Conservation (phyloP, 768 basidiomycete species). For the Podaxis sp. region DNA sequence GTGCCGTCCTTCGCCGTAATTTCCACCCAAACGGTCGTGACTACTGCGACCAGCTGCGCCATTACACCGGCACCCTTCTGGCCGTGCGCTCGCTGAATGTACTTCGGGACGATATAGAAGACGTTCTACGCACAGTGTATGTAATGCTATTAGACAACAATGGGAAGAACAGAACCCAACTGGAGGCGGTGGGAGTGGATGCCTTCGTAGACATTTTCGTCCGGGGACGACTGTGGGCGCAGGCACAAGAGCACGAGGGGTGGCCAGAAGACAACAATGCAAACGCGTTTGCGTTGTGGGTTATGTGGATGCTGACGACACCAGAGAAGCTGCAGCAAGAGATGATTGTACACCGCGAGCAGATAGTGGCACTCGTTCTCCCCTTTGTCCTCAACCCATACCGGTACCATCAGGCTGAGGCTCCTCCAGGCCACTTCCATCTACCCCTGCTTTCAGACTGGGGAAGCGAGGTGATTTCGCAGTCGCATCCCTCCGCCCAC, state of each 20-base stretch:
- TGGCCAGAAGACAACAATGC: slow-evolving; percentile 53
- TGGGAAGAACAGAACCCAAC: slow-evolving; percentile 56
- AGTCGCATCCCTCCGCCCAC: slow-evolving; percentile 11
- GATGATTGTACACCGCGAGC: slow-evolving; percentile 19
- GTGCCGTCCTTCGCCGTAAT: slow-evolving; percentile 46
- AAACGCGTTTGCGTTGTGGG: slow-evolving; percentile 55
- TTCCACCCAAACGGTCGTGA: slow-evolving; percentile 31
- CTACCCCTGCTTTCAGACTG: slow-evolving; percentile 34
- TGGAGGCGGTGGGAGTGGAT: slow-evolving; percentile 47
- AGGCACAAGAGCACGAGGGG: slow-evolving; percentile 29
- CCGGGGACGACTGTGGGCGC: slow-evolving; percentile 41
- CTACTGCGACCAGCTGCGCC: slow-evolving; percentile 29
- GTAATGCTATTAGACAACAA: slow-evolving; percentile 66
- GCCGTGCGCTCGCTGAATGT: slow-evolving; percentile 24
- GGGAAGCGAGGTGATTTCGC: neutral
- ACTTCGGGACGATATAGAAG: slow-evolving; percentile 23
- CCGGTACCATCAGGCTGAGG: slow-evolving; percentile 44
- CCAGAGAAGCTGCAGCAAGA: slow-evolving; percentile 26
- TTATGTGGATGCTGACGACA: slow-evolving; percentile 54
- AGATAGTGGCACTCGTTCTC: slow-evolving; percentile 23
- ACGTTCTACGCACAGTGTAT: slow-evolving; percentile 25
- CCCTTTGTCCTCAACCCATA: slow-evolving; percentile 39
- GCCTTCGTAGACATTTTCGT: slow-evolving; percentile 42
- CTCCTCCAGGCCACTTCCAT: slow-evolving; percentile 56
- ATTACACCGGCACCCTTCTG: slow-evolving; percentile 35